phyloP scores from a whole-genome alignment of 345 rosid genomes.

The Linum trigynum region DNA sequence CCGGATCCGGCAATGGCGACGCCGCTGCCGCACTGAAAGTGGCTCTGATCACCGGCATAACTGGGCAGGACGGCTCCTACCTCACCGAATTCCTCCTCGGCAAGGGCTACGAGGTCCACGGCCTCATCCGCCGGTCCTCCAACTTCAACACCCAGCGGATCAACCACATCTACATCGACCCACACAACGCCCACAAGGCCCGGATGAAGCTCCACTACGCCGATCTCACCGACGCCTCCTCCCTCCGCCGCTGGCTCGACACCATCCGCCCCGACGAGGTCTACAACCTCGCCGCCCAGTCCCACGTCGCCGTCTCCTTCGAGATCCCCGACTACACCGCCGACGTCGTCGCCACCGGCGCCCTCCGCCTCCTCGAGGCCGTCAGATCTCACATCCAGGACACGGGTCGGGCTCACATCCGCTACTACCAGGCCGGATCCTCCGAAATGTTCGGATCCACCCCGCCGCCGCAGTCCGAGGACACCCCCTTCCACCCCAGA shows the following conservation, averaged over 20 bases:
- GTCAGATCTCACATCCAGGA: conserved; percentile 78
- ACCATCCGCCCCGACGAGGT: conserved; percentile 80
- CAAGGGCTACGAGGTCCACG: conserved; percentile 80
- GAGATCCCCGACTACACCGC: conserved; percentile 97
- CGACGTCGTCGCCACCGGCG: conserved; percentile 89
- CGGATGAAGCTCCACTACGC: conserved; percentile 86
- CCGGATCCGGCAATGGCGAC: conserved; percentile 37
- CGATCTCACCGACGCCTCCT: conserved; percentile 82
- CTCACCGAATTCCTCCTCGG: conserved; percentile 74
- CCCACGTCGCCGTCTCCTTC: conserved; percentile 90
- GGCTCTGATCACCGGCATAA: conserved; percentile 85
- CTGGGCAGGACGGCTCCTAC: conserved; percentile 96
- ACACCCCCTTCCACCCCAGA: conserved; percentile 87
- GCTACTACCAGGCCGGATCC: conserved; percentile 91
- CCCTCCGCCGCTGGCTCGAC: conserved; percentile 95
- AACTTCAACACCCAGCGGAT: conserved; percentile 94
- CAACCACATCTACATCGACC: conserved; percentile 93
- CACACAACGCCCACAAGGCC: conserved; percentile 81
- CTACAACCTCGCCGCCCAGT: conserved; percentile 90
- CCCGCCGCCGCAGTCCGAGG: conserved; percentile 75
- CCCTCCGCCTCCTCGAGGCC: conserved; percentile 88
- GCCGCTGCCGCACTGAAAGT: conserved; percentile 23
- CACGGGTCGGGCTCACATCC: conserved; percentile 51
- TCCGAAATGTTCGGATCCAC: conserved; percentile 97
- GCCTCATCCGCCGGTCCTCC: conserved; percentile 90